Conservation (phyloP, 1,139 yeast genomes). For the Yarrowia galli region DNA sequence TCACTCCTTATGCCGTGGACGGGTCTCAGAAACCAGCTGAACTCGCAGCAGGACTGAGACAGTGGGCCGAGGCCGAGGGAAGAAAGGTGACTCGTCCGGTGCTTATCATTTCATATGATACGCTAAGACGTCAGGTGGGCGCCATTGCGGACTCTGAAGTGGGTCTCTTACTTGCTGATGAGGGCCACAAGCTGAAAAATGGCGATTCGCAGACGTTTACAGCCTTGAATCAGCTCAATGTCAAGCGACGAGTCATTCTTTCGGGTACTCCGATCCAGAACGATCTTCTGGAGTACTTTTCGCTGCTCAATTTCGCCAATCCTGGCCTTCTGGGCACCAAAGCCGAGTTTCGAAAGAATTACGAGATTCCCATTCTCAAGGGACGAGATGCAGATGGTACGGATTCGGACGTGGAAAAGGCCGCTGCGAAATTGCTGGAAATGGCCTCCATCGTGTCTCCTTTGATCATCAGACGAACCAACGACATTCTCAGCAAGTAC, state of each 20-base stretch:
- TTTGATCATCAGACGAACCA: constrained; percentile 93
- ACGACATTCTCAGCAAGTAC: constrained; percentile 91
- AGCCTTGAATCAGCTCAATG: constrained; percentile 80
- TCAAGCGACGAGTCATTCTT: constrained; percentile 86
- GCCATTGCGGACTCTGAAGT: constrained; percentile 79
- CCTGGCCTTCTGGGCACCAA: constrained; percentile 93
- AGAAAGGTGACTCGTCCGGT: constrained; percentile 93
- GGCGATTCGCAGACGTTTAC: constrained; percentile 94
- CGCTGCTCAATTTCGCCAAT: constrained; percentile 88
- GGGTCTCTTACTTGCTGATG: constrained; percentile 92
- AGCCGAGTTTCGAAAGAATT: constrained; percentile 81
- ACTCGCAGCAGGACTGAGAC: constrained; percentile 70
- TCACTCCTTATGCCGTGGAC: constrained; percentile 91
- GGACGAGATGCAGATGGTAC: constrained; percentile 93
- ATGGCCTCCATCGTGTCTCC: constrained; percentile 80
- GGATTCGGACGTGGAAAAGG: constrained; percentile 74
- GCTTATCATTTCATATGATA: constrained; percentile 92
- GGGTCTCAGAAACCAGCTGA: constrained; percentile 65
- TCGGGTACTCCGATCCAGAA: constrained; percentile 99
- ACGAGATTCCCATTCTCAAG: constrained; percentile 76
- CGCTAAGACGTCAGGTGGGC: constrained; percentile 84
- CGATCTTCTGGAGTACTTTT: constrained; percentile 93
- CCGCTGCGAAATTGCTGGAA: constrained; percentile 75
- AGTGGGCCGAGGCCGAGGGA: constrained; percentile 92
- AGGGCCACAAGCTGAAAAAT: constrained; percentile 93